Conservation (phyloP, 2,329 filamentous ascomycete genomes). For the Mollisia scopiformis region DNA sequence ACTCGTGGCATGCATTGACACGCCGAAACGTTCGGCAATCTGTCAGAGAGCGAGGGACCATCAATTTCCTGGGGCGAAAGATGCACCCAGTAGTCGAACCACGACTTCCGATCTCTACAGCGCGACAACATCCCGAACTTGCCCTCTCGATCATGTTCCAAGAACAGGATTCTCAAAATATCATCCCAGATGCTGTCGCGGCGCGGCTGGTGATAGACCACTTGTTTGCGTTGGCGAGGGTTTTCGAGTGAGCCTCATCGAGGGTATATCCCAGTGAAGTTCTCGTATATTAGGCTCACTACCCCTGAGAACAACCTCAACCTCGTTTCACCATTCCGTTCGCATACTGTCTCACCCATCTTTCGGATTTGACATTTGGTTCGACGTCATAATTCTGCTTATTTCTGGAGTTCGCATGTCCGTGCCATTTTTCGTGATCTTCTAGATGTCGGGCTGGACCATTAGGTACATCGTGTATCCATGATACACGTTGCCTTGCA, state of each 20-base stretch:
- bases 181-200: slow-evolving; percentile 9
- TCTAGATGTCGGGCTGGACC: slow-evolving; percentile 12
- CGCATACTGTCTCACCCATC: slow-evolving; percentile 11
- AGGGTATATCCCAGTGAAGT: slow-evolving; percentile 20
- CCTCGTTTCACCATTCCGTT: slow-evolving; percentile 14
- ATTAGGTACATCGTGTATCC: not conserved
- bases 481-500: slow-evolving; percentile 23
- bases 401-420: slow-evolving; percentile 7
- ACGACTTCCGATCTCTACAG: not conserved
- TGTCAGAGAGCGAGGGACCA: not conserved
- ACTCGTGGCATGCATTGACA: not conserved
- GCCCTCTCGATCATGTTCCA: not conserved
- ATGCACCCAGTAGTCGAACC: not conserved
- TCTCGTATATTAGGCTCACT: slow-evolving; percentile 7
- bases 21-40: not conserved
- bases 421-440: slow-evolving; percentile 3
- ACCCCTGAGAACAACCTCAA: slow-evolving; percentile 8
- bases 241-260: slow-evolving; percentile 12
- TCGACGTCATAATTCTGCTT: slow-evolving; percentile 16
- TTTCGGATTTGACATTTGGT: slow-evolving; percentile 6
- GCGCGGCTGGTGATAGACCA: slow-evolving; percentile 7
- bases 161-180: not conserved
- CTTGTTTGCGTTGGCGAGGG: slow-evolving; percentile 4
- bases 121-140: not conserved
- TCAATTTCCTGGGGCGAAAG: not conserved